Percentiles rank a stretch among this genome's conserved stretches.
These are phyloP conservation scores for Fusarium odoratissimum DNA, from an alignment of 2,329 filamentous ascomycete genomes.

Conservation along the genomic window DNA sequence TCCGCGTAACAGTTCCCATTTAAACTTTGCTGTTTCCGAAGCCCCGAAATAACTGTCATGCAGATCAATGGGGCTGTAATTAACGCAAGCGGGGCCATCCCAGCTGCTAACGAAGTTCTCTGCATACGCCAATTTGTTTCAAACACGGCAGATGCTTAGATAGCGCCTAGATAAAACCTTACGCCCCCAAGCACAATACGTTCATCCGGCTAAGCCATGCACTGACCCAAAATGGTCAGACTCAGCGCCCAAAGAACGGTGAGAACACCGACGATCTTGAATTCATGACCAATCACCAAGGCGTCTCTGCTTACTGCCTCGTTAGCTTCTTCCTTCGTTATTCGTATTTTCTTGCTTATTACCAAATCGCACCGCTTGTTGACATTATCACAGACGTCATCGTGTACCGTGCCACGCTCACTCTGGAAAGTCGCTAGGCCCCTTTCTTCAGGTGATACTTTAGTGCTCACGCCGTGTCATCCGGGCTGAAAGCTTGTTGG, in stretches of 20 bases:
- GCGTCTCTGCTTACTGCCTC: not conserved
- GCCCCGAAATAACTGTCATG: not conserved
- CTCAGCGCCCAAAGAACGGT: not conserved
- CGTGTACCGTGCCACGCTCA: not conserved
- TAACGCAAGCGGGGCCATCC: not conserved
- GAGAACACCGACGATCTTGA: not conserved
- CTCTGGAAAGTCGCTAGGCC: not conserved
- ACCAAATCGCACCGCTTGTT: not conserved
- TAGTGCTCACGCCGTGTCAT: conserved; percentile 19
- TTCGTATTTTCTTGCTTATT: not conserved
- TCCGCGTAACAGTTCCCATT: not conserved
- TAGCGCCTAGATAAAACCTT: conserved; percentile 17
- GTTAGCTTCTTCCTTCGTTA: not conserved
- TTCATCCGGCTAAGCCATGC: not conserved
- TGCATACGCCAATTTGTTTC: not conserved
- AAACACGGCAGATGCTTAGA: conserved; percentile 3
- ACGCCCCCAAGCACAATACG: not conserved
- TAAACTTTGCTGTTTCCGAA: not conserved
- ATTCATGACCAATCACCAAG: not conserved
- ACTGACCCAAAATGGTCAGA: not conserved
- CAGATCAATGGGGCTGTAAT: conserved; percentile 4
- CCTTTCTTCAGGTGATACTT: not conserved
- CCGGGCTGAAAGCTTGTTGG: conserved; percentile 22
- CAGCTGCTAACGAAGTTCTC: not conserved
- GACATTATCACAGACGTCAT: conserved; percentile 10